A percentile compares a stretch with the other conserved stretches of the same genome.
phyloP scores from a whole-genome alignment of 805 yeast species.

The Priceomyces medius region DNA sequence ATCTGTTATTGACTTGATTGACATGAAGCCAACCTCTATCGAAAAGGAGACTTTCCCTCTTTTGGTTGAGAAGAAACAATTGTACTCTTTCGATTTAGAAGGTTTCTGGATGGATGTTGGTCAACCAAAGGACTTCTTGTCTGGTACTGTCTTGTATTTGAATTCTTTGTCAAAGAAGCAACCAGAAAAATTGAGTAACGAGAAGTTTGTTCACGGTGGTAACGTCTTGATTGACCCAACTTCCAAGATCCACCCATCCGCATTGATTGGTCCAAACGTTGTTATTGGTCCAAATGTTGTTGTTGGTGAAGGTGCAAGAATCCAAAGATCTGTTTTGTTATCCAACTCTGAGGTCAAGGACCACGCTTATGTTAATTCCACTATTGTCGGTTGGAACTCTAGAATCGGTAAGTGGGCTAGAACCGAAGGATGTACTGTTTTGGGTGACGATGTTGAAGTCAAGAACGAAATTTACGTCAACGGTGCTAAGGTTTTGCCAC shows the following conservation, averaged over 20 bases:
- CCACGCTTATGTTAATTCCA: conserved; percentile 96
- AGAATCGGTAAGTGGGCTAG: conserved; percentile 99
- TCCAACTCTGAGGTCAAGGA: conserved; percentile 90
- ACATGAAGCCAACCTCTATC: conserved; percentile 97
- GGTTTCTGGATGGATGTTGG: conserved; percentile 99
- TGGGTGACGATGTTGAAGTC: conserved; percentile 98
- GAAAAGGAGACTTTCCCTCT: conserved; percentile 99
- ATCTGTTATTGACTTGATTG: conserved; percentile 92
- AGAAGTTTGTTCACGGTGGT: conserved; percentile 79
- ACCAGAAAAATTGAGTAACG: conserved; percentile 66
- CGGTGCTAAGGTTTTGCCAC: conserved; percentile 99
- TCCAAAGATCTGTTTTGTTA: conserved; percentile 90
- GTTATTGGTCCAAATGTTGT: conserved; percentile 95
- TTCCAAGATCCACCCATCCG: conserved; percentile 87
- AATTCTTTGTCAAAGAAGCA: conserved; percentile 79
- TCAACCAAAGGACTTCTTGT: conserved; percentile 98
- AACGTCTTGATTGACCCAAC: conserved; percentile 93
- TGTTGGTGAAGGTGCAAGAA: conserved; percentile 98
- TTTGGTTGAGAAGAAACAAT: conserved; percentile 81
- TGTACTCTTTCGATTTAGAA: conserved; percentile 95
- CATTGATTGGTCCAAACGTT: conserved; percentile 98
- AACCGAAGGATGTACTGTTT: conserved; percentile 94
- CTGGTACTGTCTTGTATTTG: conserved; percentile 92
- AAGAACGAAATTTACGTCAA: conserved; percentile 98
- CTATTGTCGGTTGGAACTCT: conserved; percentile 99